Percentiles rank a stretch among this genome's conserved stretches.
Evolutionary conservation across 1,139 yeast genomes (phyloP).

Genomic region (Geotrichum carabidarum): DNA sequence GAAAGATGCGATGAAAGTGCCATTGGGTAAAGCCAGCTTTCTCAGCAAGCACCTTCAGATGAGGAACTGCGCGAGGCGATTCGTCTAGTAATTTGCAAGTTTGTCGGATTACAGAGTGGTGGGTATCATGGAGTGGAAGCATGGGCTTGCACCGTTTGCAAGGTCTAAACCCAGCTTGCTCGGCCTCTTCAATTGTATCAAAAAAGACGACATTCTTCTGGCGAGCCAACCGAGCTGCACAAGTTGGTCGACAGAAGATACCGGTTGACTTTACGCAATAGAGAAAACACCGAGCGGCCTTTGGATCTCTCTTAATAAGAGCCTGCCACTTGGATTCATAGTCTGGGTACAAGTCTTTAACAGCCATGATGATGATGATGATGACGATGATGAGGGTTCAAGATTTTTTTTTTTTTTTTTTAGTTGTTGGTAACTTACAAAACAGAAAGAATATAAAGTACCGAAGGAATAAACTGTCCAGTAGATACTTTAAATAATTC

Average conservation of each 20-base stretch:
- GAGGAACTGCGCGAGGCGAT: slow-evolving; percentile 19
- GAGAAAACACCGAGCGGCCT: slow-evolving; percentile 28
- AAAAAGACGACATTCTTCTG: slow-evolving; percentile 25
- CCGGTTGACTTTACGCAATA: slow-evolving; percentile 28
- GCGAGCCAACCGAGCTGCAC: slow-evolving; percentile 26
- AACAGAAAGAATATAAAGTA: background rate
- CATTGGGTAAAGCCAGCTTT: slow-evolving; percentile 31
- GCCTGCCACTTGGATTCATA: slow-evolving; percentile 26
- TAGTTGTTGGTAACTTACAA: background rate
- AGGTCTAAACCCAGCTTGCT: slow-evolving; percentile 25
- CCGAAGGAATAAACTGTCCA: background rate
- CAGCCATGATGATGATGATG: background rate
- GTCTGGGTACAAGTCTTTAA: slow-evolving; percentile 13
- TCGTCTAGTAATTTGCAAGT: slow-evolving; percentile 21
- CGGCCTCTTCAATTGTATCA: slow-evolving; percentile 24
- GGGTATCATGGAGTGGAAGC: slow-evolving; percentile 24
- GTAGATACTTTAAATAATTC: no score
- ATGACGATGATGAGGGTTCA: background rate
- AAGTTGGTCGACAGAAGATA: slow-evolving; percentile 30
- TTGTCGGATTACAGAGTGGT: slow-evolving; percentile 23
- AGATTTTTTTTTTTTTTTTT: background rate
- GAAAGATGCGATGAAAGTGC: slow-evolving; percentile 33
- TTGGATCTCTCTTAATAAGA: slow-evolving; percentile 24
- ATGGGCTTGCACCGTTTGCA: slow-evolving; percentile 31
- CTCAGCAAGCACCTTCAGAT: slow-evolving; percentile 24